Evolutionary conservation across 2,329 filamentous ascomycete genomes (phyloP).

Genomic region (Epichloe sp.): DNA sequence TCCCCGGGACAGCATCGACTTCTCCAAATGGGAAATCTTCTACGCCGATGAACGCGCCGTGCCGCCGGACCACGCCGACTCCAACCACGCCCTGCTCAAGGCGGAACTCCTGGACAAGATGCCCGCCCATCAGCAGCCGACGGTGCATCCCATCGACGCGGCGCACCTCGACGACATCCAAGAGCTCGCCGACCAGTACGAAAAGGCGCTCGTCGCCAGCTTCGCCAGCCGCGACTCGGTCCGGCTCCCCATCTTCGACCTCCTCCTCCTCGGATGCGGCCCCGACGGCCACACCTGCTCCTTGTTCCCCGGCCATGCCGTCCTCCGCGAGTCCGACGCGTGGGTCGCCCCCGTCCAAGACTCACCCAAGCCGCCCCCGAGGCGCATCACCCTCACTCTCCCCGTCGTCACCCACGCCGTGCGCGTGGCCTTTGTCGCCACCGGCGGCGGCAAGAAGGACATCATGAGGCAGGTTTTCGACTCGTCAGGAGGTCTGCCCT

Average conservation of each 20-base stretch:
- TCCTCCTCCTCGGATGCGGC: conserved; percentile 84
- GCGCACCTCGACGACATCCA: conserved; percentile 60
- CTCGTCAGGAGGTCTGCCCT: conserved; percentile 60
- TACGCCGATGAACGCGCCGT: conserved; percentile 96
- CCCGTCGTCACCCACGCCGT: conserved; percentile 81
- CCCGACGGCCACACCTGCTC: conserved; percentile 97
- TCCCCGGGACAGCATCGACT: conserved; percentile 53
- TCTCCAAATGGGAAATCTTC: conserved; percentile 92
- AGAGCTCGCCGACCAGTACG: conserved; percentile 88
- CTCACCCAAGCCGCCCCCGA: conserved; percentile 91
- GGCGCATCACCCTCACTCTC: conserved; percentile 81
- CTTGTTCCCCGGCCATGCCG: conserved; percentile 78
- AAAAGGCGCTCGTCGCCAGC: conserved; percentile 68
- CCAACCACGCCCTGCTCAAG: conserved; percentile 85
- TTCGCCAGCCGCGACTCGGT: conserved; percentile 92
- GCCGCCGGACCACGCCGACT: conserved; percentile 80
- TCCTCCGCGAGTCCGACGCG: conserved; percentile 73
- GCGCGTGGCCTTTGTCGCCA: conserved; percentile 83
- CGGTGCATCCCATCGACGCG: conserved; percentile 65
- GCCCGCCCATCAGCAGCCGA: conserved; percentile 51
- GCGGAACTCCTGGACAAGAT: conserved; percentile 81
- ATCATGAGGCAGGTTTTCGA: conserved; percentile 88
- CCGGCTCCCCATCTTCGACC: conserved; percentile 86
- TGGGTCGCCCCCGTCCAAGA: conserved; percentile 91
- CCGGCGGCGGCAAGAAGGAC: conserved; percentile 77